Percentiles rank a stretch among this genome's conserved stretches.
Evolutionary conservation across 2,329 filamentous ascomycete species (phyloP).

Genomic region (Sporothrix dimorphospora): DNA sequence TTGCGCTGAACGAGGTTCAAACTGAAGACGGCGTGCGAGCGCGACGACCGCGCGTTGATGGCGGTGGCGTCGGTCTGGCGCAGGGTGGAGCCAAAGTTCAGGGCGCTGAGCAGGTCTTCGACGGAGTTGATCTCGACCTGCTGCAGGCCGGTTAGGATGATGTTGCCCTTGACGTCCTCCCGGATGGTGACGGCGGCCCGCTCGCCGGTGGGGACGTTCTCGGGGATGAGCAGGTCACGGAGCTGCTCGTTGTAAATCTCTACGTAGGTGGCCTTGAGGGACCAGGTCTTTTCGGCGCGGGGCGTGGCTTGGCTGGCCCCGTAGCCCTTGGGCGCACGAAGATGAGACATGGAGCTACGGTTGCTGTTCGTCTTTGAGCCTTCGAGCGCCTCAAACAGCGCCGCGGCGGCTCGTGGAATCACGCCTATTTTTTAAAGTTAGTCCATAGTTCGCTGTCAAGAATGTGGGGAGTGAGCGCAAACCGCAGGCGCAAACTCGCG

Average conservation of each 20-base stretch:
- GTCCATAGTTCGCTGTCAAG: background rate
- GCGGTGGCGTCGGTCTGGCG: constrained; percentile 96
- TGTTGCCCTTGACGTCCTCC: constrained; percentile 92
- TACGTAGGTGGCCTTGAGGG: constrained; percentile 90
- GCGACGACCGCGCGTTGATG: constrained; percentile 96
- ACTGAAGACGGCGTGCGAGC: constrained; percentile 96
- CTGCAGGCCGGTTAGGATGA: constrained; percentile 85
- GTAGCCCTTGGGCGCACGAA: constrained; percentile 79
- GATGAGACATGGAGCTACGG: constrained; percentile 72
- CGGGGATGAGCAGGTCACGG: constrained; percentile 83
- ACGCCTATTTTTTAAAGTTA: constrained; percentile 67
- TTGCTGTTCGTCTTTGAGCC: constrained; percentile 52
- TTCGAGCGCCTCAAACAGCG: constrained; percentile 86
- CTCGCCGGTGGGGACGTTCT: constrained; percentile 69
- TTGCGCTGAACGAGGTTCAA: constrained; percentile 90
- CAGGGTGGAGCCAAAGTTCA: constrained; percentile 92
- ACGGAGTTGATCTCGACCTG: constrained; percentile 88
- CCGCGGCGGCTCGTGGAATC: constrained; percentile 86
- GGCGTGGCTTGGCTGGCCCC: constrained; percentile 54
- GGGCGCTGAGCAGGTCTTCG: constrained; percentile 84
- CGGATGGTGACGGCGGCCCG: constrained; percentile 84
- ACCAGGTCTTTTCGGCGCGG: constrained; percentile 77
- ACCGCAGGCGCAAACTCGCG: background rate
- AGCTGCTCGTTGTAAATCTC: constrained; percentile 98
- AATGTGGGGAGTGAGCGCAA: background rate